Conservation (phyloP, 192 early-diverging fungal genomes). For the Spizellomyces sp. region DNA sequence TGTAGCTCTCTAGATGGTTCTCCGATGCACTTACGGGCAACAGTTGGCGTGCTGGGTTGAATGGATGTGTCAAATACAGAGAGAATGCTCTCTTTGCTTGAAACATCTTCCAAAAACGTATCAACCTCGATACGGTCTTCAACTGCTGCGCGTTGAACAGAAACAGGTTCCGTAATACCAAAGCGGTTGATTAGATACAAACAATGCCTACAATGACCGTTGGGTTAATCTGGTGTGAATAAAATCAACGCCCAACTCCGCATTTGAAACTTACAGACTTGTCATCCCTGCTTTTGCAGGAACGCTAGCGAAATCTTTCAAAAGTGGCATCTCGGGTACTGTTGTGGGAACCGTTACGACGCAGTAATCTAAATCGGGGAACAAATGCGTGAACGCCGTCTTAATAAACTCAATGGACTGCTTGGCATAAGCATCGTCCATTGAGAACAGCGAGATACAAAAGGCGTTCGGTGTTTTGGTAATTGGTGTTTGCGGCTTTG, state of each 20-base stretch:
- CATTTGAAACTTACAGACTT: constrained; percentile 28
- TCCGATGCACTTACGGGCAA: too few relatives aligned
- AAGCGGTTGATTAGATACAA: constrained; percentile 51
- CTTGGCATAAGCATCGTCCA: constrained; percentile 46
- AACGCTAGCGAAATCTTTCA: constrained; percentile 38
- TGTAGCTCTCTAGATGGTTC: too few relatives aligned
- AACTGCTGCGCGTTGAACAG: constrained; percentile 20
- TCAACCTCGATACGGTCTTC: constrained; percentile 25
- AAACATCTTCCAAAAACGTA: constrained; percentile 22
- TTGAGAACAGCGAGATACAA: constrained; percentile 52
- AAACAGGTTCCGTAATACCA: constrained; percentile 26
- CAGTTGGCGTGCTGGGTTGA: too few relatives aligned
- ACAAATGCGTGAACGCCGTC: constrained; percentile 17
- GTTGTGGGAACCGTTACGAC: constrained; percentile 48
- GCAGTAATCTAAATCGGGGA: constrained; percentile 54
- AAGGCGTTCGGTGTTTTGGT: constrained; percentile 41
- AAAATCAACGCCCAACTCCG: neutral
- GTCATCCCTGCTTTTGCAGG: constrained; percentile 32
- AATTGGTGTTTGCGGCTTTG: neutral
- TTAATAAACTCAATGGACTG: constrained; percentile 48
- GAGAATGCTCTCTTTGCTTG: constrained; percentile 26
- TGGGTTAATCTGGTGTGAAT: neutral
- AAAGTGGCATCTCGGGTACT: constrained; percentile 42
- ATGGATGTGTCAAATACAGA: too few relatives aligned
- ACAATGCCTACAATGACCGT: constrained; percentile 25